Evolutionary conservation across 345 rosid species (phyloP), one percentile per base, ranked within the genome.

Genomic region (Nephelium lappaceum): DNA sequence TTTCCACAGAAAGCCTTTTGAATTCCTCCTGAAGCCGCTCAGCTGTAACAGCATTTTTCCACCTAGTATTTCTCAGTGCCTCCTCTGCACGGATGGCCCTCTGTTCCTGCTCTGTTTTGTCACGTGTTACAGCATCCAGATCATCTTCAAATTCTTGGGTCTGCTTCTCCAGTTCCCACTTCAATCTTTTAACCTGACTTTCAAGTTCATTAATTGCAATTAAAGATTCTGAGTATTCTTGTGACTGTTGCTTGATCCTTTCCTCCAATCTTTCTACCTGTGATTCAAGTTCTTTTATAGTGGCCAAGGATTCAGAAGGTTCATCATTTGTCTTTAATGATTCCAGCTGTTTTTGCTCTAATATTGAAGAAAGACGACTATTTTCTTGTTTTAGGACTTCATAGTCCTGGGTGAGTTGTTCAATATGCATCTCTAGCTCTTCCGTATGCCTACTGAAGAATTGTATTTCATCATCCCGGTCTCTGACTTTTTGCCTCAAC

Each of bases 71-170:
- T 82, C 91, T 83, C 83, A 93, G 83, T 73, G 89, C 87, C 81
- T 94, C 99, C 87, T 96, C 99, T 64, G 99, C 94, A 74, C 69
- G 75, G 79, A 93, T 94, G 71, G 98, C 98, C 82, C 94, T 92
- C 71, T 94, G 93, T 85, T 96, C 98, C 84, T 91, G 91, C 78
- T 88, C 89, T 1, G 87, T 80, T 82, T 87, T 96, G 76, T 84
- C 91, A 36, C 24, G 68, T 76, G 84, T 91, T 87, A 89, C 62
- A 64, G 84, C 88, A 43, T 88, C 94, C 60, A 96, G 81, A 76
- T 93, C 98, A 77, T 89, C 92, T 81, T 93, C 92, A 81, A 89
- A 96, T 19, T 81, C 88, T 23, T 84, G 84, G 55, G 91, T 74
- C 84, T 83, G 98, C 78, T 83, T 84, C 76, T 93, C 92, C 71